phyloP scores from a whole-genome alignment of 805 yeast species.

The Grigorovia humatica region DNA sequence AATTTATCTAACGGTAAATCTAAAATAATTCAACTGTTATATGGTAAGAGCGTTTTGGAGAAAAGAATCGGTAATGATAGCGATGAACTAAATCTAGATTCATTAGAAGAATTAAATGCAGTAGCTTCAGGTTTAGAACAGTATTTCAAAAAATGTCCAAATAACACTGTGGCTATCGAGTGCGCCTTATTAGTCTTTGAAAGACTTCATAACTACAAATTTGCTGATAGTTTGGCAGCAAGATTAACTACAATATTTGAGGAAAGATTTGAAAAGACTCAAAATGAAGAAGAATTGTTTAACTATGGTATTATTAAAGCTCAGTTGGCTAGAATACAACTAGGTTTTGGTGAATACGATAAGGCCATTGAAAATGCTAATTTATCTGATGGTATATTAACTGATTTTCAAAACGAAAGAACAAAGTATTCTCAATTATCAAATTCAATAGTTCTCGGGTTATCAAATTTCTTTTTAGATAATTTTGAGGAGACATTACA shows the following conservation, averaged over 20 bases:
- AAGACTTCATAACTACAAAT: conserved; percentile 51
- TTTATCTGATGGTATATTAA: conserved; percentile 40
- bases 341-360: conserved; percentile 49
- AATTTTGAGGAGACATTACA: conserved; percentile 57
- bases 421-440: conserved; percentile 37
- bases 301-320: conserved; percentile 52
- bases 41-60: conserved; percentile 49
- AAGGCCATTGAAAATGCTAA: conserved; percentile 54
- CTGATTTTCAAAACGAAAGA: conserved; percentile 30
- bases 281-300: conserved; percentile 36
- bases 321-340: conserved; percentile 58
- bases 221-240: conserved; percentile 40
- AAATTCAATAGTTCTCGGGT: conserved; percentile 58
- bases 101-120: conserved; percentile 54
- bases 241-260: conserved; percentile 43
- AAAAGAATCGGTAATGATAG: conserved; percentile 34
- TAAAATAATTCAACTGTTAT: conserved; percentile 58
- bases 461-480: conserved; percentile 52
- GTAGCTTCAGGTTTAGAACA: conserved; percentile 59
- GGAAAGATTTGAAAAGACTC: conserved; percentile 44
- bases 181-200: conserved; percentile 52
- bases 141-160: conserved; percentile 52
- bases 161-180: conserved; percentile 46
- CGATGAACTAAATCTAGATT: conserved; percentile 45
- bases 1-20: conserved; percentile 65